Evolutionary conservation across 345 rosid species (phyloP), one percentile per base, ranked within the genome.

Genomic region (Citrus trifoliata): DNA sequence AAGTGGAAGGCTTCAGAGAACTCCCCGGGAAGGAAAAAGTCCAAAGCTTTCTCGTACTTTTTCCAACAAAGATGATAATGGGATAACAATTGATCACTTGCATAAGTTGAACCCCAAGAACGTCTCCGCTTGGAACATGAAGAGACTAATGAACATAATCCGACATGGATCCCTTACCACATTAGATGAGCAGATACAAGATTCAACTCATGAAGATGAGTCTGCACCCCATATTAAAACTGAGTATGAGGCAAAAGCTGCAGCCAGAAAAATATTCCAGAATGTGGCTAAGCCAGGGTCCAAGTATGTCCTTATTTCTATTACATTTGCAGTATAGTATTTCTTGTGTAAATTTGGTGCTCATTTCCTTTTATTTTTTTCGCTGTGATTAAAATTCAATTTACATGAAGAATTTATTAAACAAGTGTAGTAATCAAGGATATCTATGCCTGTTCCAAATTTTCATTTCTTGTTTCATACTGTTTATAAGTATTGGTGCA

Each of bases 91-190:
- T 42, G 90, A 89, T 65, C 90, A 86, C 84, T 83, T 95, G 84
- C 95, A 95, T 75, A 90, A 89, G 78, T 85, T 93, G 83, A 93
- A 92, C 42, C 85, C 83, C 42, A 93, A 85, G 85, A 95, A 95
- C 72, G 90, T 95, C 7, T 95, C 98, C 0, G 99, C 99, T n/a
- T 93, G 99, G 99, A 95, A 89, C 69, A 95, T 95, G 99, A 95
- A 93, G 83, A 85, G 91, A 81, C 68, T 95, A 82, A 92, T 90
- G 80, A 92, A 92, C 53, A 89, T 88, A 2, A 87, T 95, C 28
- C 83, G 91, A 68, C 86, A 91, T 53, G 97, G 96, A 13, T 80
- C 89, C 3, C 88, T 93, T 78, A 85, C 99, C 51, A 95, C 98
- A 37, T 83, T 95, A 78, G 98, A 91, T 65, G 98, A 95, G 85